Evolutionary conservation across 176 grass and related monocot species (phyloP).

Genomic region (Stipa capillata): DNA sequence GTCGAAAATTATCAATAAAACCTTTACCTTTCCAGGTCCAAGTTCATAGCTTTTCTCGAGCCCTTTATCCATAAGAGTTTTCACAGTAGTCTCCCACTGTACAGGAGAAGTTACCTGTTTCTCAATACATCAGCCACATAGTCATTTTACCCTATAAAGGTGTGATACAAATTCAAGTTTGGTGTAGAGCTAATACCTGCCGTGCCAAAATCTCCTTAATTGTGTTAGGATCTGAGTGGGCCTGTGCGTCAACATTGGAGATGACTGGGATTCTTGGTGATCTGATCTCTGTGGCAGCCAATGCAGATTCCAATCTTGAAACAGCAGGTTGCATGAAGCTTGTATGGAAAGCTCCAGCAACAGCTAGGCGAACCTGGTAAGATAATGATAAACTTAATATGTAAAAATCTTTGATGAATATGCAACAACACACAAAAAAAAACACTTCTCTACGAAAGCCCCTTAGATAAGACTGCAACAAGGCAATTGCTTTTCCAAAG

Average conservation of each 20-base stretch:
- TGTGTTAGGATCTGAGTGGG: slow-evolving; percentile 70
- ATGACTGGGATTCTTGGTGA: slow-evolving; percentile 86
- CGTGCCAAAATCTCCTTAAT: slow-evolving; percentile 81
- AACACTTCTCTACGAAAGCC: not conserved
- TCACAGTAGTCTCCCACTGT: slow-evolving; percentile 82
- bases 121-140: not conserved
- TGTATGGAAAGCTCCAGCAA: slow-evolving; percentile 91
- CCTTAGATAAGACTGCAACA: not conserved
- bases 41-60: slow-evolving; percentile 95
- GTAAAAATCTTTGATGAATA: not conserved
- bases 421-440: not conserved
- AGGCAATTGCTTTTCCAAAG: not conserved
- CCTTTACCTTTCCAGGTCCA: slow-evolving; percentile 89
- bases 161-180: not conserved
- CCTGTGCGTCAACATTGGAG: slow-evolving; percentile 81
- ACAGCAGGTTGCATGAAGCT: slow-evolving; percentile 88
- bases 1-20: not conserved
- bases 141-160: not conserved
- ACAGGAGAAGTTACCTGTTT: slow-evolving; percentile 85
- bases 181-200: slow-evolving; percentile 38
- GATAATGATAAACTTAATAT: not conserved
- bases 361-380: slow-evolving; percentile 69
- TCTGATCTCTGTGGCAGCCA: slow-evolving; percentile 62
- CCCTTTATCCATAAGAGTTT: slow-evolving; percentile 76
- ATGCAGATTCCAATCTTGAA: slow-evolving; percentile 74